Evolutionary conservation across 2,329 filamentous ascomycete genomes (phyloP), one percentile per base, ranked within the genome.

Genomic region (Pseudogymnoascus sp.): DNA sequence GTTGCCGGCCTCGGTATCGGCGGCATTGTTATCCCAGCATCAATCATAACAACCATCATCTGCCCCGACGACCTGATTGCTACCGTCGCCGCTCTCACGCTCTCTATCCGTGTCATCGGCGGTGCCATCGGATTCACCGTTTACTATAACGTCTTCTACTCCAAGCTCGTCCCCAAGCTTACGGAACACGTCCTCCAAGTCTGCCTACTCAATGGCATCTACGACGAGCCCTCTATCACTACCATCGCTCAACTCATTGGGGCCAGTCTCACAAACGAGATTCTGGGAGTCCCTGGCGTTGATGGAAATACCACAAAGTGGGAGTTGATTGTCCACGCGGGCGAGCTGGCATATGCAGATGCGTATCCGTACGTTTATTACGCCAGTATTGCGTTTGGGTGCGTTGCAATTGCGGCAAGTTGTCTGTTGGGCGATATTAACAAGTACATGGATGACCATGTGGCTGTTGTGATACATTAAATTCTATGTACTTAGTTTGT

Each of bases 31-130:
- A 82, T 89, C 4, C 86, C 86, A 0, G 81, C 83, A 1, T 85
- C 83, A 1, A 86, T 88, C 65, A 86, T 89, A 62, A 83, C 84
- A 6, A 86, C 84, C 8, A 88, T 89, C 66, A 84, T 88, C 65
- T 88, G 85, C 63, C 86, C 86, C 0, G 83, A 86, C 68, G 86
- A 89, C 60, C 77, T 89, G 5, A 89, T 90, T 64, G 86, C 85
- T 6, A 89, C 86, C 2, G 79, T 88, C 50, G 82, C 86, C 1
- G 85, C 87, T 5, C 75, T 90, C 20, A 88, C 86, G 0, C 79
- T 89, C 37, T 81, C 85, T n/a, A 83, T 89, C 65, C 85, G 87
- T 37, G 84, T 87, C 60, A 79, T 89, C 36, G 86, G 87, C 54
- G 86, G 86, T 30, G 79, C 81, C 11, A 81, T 89, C 63, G 86